Base-by-base conservation (phyloP, 2,329 filamentous ascomycete species). In the Alternaria ethzedia region DNA sequence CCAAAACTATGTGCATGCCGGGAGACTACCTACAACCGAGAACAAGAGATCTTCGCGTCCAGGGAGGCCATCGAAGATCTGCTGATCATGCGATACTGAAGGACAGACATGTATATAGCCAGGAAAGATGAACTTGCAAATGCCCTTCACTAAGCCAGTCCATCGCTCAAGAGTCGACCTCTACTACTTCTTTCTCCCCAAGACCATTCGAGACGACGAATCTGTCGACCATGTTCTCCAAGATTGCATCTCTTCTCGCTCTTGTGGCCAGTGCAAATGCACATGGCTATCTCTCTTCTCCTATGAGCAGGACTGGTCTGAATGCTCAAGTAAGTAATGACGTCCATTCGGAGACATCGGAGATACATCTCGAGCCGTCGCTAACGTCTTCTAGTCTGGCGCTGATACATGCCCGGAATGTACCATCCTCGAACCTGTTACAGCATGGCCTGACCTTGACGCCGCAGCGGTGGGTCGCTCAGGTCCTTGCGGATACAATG, bases 401-500 rank as follows among this genome's bases (percentile, higher is more conserved):
- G 65, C 66, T 25, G 76, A 77, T 45, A 77, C 76, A 9, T 78
- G 76, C 66, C 76, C 76, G 10, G 76, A 78, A 54, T 78, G 76
- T 59, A 76, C 75, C 2, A 78, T 78, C 26, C 68, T 77, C 8
- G 76, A 78, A 52, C 75, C 76, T 1, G 76, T 78, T 6, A 72
- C 73, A 15, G 70, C 76, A 3, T 78, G 76, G 76, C 76, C 76
- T 5, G 72, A 75, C 44, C 66, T 78, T 13, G 65, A 73, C 25
- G 59, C 68, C 13, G 75, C 74, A 12, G 30, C 66, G 51, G 75
- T 78, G 2, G 75, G 74, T 28, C 76, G 74, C 17, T 73, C 69
- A 25, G 76, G 76, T 7, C 76, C 76, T 32, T 78, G 76, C 41
- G 76, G 76, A 15, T 78, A 78, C 64, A 78, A 78, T 25, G 75